A percentile compares a stretch with the other conserved stretches of the same genome.
Evolutionary conservation across 2,329 filamentous ascomycete genomes (phyloP).

Genomic region (Akanthomyces lecanii): DNA sequence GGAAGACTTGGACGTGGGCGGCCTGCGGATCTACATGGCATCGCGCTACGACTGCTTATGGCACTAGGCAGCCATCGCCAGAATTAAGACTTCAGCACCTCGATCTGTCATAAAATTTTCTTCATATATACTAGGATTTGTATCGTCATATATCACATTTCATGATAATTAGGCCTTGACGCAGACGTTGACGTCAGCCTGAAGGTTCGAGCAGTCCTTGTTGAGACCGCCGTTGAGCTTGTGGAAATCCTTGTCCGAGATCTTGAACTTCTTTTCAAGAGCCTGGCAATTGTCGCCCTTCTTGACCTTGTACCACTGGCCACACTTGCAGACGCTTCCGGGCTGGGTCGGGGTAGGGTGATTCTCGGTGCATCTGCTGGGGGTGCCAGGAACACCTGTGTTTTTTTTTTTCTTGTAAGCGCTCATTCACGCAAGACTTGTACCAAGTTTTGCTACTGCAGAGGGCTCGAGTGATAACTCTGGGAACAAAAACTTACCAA

Average conservation of each 20-base stretch:
- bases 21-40: background rate
- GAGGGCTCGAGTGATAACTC: too few relatives aligned
- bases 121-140: background rate
- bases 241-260: background rate
- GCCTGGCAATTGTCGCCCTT: constrained; percentile 16
- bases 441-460: too few relatives aligned
- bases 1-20: background rate
- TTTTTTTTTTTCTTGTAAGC: background rate
- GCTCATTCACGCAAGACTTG: too few relatives aligned
- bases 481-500: background rate
- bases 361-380: background rate
- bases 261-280: background rate
- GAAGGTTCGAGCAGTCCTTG: constrained; percentile 11
- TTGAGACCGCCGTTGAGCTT: constrained; percentile 10
- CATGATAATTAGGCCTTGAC: background rate
- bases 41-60: background rate
- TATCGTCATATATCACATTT: background rate
- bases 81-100: background rate
- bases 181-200: constrained; percentile 11
- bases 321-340: constrained; percentile 9
- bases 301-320: constrained; percentile 16
- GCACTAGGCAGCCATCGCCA: background rate
- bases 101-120: background rate
- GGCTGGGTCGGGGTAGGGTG: constrained; percentile 2
- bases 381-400: constrained; percentile 3